These are phyloP conservation scores for Microdochium paspali DNA, from an alignment of 2,329 filamentous ascomycete species.

Conservation along the genomic window DNA sequence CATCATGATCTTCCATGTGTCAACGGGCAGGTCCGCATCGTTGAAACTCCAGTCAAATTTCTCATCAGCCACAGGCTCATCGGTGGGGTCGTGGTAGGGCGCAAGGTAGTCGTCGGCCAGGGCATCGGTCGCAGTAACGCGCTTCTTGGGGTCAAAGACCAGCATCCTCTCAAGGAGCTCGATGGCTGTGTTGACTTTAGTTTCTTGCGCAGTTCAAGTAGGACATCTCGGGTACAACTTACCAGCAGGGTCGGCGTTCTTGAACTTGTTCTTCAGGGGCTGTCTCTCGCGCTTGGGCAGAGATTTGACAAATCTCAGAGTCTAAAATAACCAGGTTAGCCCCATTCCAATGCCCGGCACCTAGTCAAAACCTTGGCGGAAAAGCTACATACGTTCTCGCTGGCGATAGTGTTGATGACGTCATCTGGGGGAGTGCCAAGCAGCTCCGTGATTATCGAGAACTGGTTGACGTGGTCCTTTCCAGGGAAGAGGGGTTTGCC, in stretches of 20 bases:
- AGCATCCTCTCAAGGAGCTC: conserved; percentile 95
- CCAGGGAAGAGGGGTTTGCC: conserved; percentile 97
- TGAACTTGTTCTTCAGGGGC: conserved; percentile 82
- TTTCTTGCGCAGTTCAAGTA: conserved; percentile 1
- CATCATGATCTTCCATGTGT: conserved; percentile 99
- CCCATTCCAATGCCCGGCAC: not conserved
- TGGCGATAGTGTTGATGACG: conserved; percentile 97
- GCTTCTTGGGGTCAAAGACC: conserved; percentile 95
- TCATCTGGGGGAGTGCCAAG: conserved; percentile 94
- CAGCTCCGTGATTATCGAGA: conserved; percentile 97
- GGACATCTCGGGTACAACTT: conserved; percentile 18
- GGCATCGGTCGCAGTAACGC: conserved; percentile 78
- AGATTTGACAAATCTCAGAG: conserved; percentile 92
- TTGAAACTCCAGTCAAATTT: conserved; percentile 99
- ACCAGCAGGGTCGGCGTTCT: conserved; percentile 84
- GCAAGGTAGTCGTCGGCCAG: conserved; percentile 88
- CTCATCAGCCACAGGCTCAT: conserved; percentile 90
- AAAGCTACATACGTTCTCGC: conserved; percentile 76
- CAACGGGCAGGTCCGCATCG: conserved; percentile 90
- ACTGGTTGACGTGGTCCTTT: conserved; percentile 99
- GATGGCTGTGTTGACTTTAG: conserved; percentile 53
- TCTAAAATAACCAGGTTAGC: conserved; percentile 39
- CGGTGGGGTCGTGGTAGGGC: conserved; percentile 93
- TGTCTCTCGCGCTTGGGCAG: conserved; percentile 90
- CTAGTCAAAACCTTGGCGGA: not conserved